Evolutionary conservation across 83 land plant genomes (phyloP), one percentile per base, ranked within the genome.

Genomic region (Isoetes engelmannii): DNA sequence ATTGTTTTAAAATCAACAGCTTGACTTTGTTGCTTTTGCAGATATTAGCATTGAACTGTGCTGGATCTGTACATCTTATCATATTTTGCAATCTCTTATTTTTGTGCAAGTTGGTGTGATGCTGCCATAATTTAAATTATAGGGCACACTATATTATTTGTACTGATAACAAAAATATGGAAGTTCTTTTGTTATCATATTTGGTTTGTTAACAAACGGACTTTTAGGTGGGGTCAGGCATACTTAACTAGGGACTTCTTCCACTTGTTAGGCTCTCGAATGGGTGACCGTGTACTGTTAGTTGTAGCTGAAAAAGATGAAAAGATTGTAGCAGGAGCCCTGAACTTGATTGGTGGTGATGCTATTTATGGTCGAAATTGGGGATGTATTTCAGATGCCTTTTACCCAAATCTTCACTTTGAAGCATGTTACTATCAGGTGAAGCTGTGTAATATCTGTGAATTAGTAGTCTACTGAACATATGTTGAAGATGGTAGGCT

Each of bases 351-450:
- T 64, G 98, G 98, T 28, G 92, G 96, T 18, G 88, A 90, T 70
- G 84, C 96, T 37, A 68, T 94, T 44, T 94, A 78, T 79, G 98
- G 98, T 18, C 90, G 98, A 20, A 72, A 92, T 48, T 94, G 96
- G 96, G 96, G 96, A 6, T 86, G 92, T 72, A 74, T 69, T 51
- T 87, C 92, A 57, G 56, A 73, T 44, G 81, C 75, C 12, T 91
- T 88, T 67, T 94, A 82, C 76, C 88, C 92, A 44, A 83, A 76
- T 57, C 80, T 94, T 57, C 98, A 94, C 87, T 94, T 94, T 76
- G 98, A 94, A 82, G 88, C 92, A 12, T 94, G 98, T 68, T 94
- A 94, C 74, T 94, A 94, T 75, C 98, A 94, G 96, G 98, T 28
- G 37, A 28, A 28, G 37, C 37, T 28, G 37, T 28, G 37, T 28